Percentiles rank a stretch among this genome's conserved stretches.
Conservation (phyloP, 352 stramenopile species). For the Globisporangium cederbergense region DNA sequence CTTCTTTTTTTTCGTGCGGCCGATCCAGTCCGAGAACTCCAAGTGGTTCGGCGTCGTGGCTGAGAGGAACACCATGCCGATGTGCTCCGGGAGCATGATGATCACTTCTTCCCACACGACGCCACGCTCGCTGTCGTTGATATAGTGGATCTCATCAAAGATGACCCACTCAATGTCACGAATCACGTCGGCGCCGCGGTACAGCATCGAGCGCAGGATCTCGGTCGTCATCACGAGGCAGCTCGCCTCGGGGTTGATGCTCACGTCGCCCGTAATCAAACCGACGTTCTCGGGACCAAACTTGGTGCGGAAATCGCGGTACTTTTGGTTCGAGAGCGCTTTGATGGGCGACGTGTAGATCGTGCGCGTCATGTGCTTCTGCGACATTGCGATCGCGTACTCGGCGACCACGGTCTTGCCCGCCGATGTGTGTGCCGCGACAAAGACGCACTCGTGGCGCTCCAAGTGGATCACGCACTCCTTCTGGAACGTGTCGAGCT, state of each 20-base stretch:
- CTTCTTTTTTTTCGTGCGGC: conserved; percentile 92
- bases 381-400: conserved; percentile 96
- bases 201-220: conserved; percentile 96
- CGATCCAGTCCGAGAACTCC: conserved; percentile 99
- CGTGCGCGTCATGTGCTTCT: conserved; percentile 87
- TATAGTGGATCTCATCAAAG: conserved; percentile 98
- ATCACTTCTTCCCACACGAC: conserved; percentile 98
- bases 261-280: conserved; percentile 97
- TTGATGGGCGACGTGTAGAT: conserved; percentile 99
- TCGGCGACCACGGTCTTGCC: conserved; percentile 99
- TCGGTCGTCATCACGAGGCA: conserved; percentile 99
- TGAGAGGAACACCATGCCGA: conserved; percentile 98
- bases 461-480: conserved; percentile 95
- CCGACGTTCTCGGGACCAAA: conserved; percentile 94
- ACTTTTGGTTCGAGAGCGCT: conserved; percentile 98
- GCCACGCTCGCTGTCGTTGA: conserved; percentile 97
- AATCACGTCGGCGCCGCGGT: conserved; percentile 95
- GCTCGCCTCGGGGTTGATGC: conserved; percentile 93
- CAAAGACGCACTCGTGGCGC: conserved; percentile 92
- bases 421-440: conserved; percentile 95
- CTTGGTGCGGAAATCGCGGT: conserved; percentile 94
- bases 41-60: conserved; percentile 98
- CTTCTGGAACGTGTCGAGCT: conserved; percentile 97
- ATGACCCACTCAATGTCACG: conserved; percentile 98
- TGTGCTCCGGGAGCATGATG: conserved; percentile 96